phyloP scores from a whole-genome alignment of 176 grass and related monocot species.

The Carex scoparia region DNA sequence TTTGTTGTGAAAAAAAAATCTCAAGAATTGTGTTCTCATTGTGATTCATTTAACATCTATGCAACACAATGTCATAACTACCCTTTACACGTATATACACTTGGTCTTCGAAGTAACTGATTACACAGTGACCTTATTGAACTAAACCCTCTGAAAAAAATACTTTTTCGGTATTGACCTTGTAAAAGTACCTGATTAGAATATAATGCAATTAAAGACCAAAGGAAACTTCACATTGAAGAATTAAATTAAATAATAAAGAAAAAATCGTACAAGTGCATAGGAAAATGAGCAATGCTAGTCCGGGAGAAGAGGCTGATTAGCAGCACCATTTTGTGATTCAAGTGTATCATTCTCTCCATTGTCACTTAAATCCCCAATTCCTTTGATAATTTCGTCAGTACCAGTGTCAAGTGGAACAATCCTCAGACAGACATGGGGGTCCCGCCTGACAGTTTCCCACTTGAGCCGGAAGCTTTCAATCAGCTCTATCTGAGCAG shows the following conservation, averaged over 20 bases:
- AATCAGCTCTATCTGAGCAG: constrained; percentile 55
- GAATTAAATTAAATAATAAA: background rate
- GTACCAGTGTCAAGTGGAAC: constrained; percentile 36
- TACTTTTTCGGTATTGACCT: background rate
- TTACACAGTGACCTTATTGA: background rate
- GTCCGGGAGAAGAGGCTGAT: constrained; percentile 56
- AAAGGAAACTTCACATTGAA: background rate
- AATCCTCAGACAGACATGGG: constrained; percentile 34
- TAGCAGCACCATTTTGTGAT: constrained; percentile 41
- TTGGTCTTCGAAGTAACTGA: background rate
- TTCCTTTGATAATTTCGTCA: background rate
- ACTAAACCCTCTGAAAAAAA: background rate
- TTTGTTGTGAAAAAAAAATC: too few relatives aligned
- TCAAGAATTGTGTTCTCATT: too few relatives aligned
- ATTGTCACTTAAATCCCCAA: constrained; percentile 20
- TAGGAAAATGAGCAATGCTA: constrained; percentile 7
- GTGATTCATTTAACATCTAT: too few relatives aligned
- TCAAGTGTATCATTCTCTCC: constrained; percentile 20
- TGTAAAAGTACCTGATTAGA: background rate
- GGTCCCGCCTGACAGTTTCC: constrained; percentile 44
- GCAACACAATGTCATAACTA: too few relatives aligned
- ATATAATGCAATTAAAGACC: too few relatives aligned
- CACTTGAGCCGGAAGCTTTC: constrained; percentile 67
- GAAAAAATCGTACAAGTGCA: background rate
- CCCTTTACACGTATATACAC: background rate